A percentile compares a stretch with the other conserved stretches of the same genome.
phyloP scores from a whole-genome alignment of 2,329 filamentous ascomycete species.

The Fusarium metavorans region DNA sequence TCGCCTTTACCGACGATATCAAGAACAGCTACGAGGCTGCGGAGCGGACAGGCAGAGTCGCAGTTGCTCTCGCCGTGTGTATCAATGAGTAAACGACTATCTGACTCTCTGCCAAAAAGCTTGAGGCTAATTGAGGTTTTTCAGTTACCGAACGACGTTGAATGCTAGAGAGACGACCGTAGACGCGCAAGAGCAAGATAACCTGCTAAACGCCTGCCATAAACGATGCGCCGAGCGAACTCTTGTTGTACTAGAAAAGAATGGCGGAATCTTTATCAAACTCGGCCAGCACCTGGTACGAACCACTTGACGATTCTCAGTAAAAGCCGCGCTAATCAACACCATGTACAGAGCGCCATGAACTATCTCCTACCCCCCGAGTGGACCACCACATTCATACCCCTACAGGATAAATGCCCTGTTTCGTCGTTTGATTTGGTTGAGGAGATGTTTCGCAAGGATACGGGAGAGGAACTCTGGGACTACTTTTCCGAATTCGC shows the following conservation, averaged over 20 bases:
- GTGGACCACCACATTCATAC: constrained; percentile 96
- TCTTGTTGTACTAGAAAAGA: constrained; percentile 88
- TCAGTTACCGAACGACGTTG: constrained; percentile 87
- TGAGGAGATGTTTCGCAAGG: constrained; percentile 84
- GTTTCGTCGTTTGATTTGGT: constrained; percentile 91
- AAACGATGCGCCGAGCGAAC: constrained; percentile 92
- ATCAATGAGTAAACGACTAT: constrained; percentile 80
- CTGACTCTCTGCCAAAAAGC: background rate
- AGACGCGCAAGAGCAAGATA: constrained; percentile 73
- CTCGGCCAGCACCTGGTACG: constrained; percentile 88
- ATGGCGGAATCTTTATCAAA: constrained; percentile 98
- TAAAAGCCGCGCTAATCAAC: constrained; percentile 37
- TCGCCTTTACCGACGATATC: constrained; percentile 75
- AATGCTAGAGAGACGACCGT: constrained; percentile 74
- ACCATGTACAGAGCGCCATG: constrained; percentile 79
- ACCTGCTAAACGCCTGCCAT: constrained; percentile 84
- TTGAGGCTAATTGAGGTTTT: constrained; percentile 3
- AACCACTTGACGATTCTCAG: background rate
- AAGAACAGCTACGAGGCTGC: constrained; percentile 81
- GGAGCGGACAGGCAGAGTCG: constrained; percentile 83
- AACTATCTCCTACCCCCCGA: constrained; percentile 91
- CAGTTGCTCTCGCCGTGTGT: constrained; percentile 78
- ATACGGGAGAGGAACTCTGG: constrained; percentile 82
- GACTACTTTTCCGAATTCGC: constrained; percentile 92
- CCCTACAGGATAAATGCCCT: constrained; percentile 94